These are phyloP conservation scores for Beauveria sp. DNA, from an alignment of 2,329 filamentous ascomycete species.

Conservation along the genomic window DNA sequence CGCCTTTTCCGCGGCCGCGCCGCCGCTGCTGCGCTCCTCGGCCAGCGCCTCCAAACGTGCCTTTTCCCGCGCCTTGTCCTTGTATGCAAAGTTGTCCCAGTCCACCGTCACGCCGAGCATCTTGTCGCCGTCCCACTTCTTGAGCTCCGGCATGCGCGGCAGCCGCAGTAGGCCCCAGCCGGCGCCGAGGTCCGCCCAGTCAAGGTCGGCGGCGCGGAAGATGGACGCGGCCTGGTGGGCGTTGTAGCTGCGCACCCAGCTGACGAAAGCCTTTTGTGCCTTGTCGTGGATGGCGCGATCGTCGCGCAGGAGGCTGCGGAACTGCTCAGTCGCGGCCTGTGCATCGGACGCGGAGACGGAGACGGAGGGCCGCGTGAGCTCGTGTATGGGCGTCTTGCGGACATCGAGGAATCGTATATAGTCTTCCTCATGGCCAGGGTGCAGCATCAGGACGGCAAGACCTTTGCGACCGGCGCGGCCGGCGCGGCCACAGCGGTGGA, in stretches of 20 bases:
- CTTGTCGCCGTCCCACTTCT: constrained; percentile 62
- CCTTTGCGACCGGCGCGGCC: constrained; percentile 84
- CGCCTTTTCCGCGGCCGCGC: constrained; percentile 31
- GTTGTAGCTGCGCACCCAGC: constrained; percentile 84
- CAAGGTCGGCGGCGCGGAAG: constrained; percentile 72
- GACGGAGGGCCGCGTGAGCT: constrained; percentile 50
- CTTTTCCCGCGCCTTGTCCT: constrained; percentile 64
- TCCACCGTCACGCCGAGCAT: constrained; percentile 56
- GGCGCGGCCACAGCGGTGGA: constrained; percentile 85
- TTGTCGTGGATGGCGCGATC: constrained; percentile 69
- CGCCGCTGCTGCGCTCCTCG: constrained; percentile 32
- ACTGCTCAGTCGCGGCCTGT: constrained; percentile 44
- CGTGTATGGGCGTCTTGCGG: constrained; percentile 73
- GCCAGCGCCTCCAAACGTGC: constrained; percentile 51
- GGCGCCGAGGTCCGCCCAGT: constrained; percentile 74
- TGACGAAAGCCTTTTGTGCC: constrained; percentile 84
- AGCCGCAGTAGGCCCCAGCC: constrained; percentile 83
- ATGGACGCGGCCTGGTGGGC: constrained; percentile 90
- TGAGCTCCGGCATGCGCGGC: constrained; percentile 89
- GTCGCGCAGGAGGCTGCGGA: constrained; percentile 49
- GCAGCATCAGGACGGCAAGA: constrained; percentile 77
- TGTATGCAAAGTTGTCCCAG: constrained; percentile 62
- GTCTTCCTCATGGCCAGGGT: constrained; percentile 78
- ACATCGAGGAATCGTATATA: constrained; percentile 83
- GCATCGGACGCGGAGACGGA: constrained; percentile 56